Base-by-base conservation (phyloP, 495 filamentous ascomycete species). In the Daldinia caldariorum region DNA sequence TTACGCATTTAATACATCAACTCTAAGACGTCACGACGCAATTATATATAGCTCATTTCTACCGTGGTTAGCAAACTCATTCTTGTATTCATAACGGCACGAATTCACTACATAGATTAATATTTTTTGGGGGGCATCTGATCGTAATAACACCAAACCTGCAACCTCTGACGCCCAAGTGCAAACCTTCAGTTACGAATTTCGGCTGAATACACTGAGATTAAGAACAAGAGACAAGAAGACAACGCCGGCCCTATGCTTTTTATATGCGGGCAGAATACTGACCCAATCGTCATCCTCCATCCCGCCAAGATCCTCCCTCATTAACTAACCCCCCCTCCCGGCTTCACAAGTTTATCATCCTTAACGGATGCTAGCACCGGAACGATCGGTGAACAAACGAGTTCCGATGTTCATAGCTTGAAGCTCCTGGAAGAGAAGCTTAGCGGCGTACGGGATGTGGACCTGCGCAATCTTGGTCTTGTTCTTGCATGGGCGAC, bases 391-490 rank as follows among this genome's bases (percentile, higher is more conserved):
- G 62, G 94, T 97, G 79, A 94, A 98, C 94, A 99, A 94, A 77
- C 95, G 89, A 18, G 94, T 88, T 16, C 95, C 94, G 77, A 99
- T 97, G 82, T 97, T 97, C 95, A 99, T 99, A 59, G 93, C 89
- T 77, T 91, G 90, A 69, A 99, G 84, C 84, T 99, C 95, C 82
- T 99, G 95, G 89, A 99, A 98, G 61, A 99, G 86, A 61, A 99
- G 86, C 84, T 99, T 99, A 72, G 96, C 95, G 20, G 95, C 95
- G 77, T 99, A 99, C 16, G 95, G 95, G 72, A 99, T 94, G 76
- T 97, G 91, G 49, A 99, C 89, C 80, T 98, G 96, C 9, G 94
- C 96, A 72, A 99, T 97, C 79, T 89, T 90, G 62, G 94, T 97
- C 88, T 97, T 98, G 85, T 98, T 99, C 81, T 94, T 92, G 86